Conservation (phyloP, 176 grass and related monocot species). For the Ananas comosus region DNA sequence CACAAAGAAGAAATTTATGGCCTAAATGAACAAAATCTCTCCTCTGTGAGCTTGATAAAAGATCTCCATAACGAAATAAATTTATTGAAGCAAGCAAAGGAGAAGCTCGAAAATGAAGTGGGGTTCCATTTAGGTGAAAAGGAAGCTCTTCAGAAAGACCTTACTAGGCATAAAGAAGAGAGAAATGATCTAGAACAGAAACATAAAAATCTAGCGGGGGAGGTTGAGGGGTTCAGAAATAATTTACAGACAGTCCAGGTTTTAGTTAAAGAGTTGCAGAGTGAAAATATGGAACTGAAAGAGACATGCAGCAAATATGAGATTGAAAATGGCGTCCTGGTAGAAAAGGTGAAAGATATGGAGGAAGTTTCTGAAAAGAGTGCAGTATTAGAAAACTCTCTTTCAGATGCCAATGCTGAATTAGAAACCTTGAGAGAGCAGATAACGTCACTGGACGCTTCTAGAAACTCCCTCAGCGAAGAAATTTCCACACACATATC, state of each 20-base stretch:
- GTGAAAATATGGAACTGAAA: constrained; percentile 57
- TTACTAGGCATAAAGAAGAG: constrained; percentile 51
- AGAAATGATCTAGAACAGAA: constrained; percentile 51
- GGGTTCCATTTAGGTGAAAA: constrained; percentile 59
- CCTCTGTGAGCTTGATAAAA: constrained; percentile 44
- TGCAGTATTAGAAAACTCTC: constrained; percentile 22
- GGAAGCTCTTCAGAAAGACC: constrained; percentile 51
- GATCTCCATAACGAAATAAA: constrained; percentile 37
- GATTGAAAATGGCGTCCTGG: constrained; percentile 54
- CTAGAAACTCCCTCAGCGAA: constrained; percentile 31
- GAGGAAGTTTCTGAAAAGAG: constrained; percentile 61
- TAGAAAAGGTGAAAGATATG: constrained; percentile 49
- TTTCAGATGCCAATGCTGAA: constrained; percentile 24
- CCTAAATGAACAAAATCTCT: constrained; percentile 53
- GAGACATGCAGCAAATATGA: constrained; percentile 60
- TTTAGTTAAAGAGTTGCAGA: constrained; percentile 43
- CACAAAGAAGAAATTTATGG: constrained; percentile 40
- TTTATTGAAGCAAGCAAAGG: constrained; percentile 39
- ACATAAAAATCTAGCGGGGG: constrained; percentile 29
- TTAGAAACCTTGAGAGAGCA: constrained; percentile 17
- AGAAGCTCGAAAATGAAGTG: constrained; percentile 46
- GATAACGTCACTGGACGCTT: constrained; percentile 8
- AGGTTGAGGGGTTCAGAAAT: constrained; percentile 30
- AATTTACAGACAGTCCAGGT: constrained; percentile 20
- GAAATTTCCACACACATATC: constrained; percentile 41